A percentile compares a stretch with the other conserved stretches of the same genome.
phyloP scores from a whole-genome alignment of 306 rosid genomes.

The Quercus mongolica region DNA sequence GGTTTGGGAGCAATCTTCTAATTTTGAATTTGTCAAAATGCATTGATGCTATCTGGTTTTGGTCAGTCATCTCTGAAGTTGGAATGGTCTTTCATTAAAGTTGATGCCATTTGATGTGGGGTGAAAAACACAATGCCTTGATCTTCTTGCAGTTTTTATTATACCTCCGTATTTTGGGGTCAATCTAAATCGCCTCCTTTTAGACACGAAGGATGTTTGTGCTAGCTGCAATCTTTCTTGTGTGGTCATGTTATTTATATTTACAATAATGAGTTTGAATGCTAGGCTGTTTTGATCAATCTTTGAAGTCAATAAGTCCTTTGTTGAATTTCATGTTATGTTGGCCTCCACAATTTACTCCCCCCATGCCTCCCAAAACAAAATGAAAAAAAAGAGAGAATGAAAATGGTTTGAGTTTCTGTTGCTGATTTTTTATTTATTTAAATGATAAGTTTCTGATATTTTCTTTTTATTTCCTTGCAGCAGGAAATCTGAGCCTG shows the following conservation, averaged over 20 bases:
- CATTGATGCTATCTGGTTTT: neutral
- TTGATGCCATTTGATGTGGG: no score
- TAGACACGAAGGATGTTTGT: neutral
- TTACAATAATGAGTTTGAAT: neutral
- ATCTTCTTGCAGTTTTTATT: neutral
- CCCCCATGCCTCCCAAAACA: neutral
- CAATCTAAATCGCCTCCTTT: neutral
- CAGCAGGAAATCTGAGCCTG: slow-evolving; percentile 63
- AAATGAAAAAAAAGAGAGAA: neutral
- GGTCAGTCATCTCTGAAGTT: neutral
- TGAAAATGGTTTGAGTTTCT: neutral
- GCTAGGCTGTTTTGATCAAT: neutral
- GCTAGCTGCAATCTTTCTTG: neutral
- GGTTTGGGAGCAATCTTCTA: neutral
- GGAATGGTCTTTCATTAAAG: neutral
- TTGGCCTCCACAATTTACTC: neutral
- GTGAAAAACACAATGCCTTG: neutral
- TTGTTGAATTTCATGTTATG: neutral
- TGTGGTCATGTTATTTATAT: neutral
- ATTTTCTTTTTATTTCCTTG: neutral
- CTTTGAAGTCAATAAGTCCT: neutral
- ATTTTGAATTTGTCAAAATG: neutral
- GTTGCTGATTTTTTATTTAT: neutral
- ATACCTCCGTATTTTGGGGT: neutral
- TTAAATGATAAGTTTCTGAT: neutral